Evolutionary conservation across 352 stramenopile species (phyloP).

Genomic region (Globisporangium emineosum): DNA sequence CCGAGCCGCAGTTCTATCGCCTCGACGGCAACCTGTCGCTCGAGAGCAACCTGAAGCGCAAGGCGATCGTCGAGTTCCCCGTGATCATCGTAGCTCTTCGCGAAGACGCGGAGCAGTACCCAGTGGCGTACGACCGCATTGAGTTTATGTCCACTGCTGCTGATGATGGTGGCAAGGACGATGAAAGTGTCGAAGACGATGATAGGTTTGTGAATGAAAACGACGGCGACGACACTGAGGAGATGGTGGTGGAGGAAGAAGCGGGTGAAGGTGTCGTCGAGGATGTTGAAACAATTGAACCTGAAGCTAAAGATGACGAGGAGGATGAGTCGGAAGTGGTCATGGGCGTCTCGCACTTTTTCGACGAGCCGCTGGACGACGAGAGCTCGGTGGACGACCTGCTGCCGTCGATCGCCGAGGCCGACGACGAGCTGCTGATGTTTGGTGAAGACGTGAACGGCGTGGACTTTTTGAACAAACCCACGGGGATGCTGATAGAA

Average conservation of each 20-base stretch:
- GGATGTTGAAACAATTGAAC: background rate
- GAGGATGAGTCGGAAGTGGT: background rate
- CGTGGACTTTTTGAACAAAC: conserved; percentile 14
- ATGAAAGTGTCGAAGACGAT: conserved; percentile 7
- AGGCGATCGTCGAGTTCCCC: conserved; percentile 78
- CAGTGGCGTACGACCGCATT: conserved; percentile 63
- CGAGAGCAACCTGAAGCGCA: conserved; percentile 73
- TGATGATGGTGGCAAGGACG: background rate
- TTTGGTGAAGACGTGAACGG: conserved; percentile 16
- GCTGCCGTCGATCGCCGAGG: conserved; percentile 19
- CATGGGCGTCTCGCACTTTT: conserved; percentile 3
- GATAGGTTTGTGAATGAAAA: background rate
- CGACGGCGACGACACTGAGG: background rate
- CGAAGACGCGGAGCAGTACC: conserved; percentile 48
- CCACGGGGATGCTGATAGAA: conserved; percentile 4
- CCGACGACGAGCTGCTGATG: conserved; percentile 18
- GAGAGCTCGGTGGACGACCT: conserved; percentile 18
- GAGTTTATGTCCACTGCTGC: conserved; percentile 36
- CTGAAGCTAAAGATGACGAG: background rate
- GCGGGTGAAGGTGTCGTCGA: background rate
- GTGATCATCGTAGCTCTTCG: conserved; percentile 56
- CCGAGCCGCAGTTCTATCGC: conserved; percentile 67
- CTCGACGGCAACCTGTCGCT: conserved; percentile 59
- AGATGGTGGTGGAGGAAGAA: background rate
- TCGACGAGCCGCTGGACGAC: conserved; percentile 8